Evolutionary conservation across 2,329 filamentous ascomycete species (phyloP), one percentile per base, ranked within the genome.

Genomic region (Trichoderma guizhouense): DNA sequence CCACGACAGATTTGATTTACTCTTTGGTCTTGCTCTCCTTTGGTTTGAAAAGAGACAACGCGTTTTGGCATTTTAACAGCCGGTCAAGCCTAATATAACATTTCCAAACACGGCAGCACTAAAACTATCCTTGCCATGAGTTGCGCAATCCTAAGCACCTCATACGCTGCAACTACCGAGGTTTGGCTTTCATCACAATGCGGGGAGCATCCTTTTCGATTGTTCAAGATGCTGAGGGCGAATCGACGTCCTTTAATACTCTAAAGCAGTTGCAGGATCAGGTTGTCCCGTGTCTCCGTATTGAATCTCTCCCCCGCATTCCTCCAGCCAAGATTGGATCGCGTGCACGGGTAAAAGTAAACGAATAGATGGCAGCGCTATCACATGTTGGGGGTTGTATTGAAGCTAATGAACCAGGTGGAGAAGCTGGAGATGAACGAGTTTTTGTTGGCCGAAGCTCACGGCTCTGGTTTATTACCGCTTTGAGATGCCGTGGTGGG

Each of bases 91-190:
- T 60, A 47, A 69, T 69, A 69, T 69, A 69, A 69, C 21, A 61
- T 24, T 28, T 58, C 43, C 58, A 51, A 53, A 28, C 36, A 51
- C 55, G 39, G 57, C 55, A 62, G 39, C n/a, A 69, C 39, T 53
- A 62, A 39, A 39, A 36, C 30, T 18, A 69, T 53, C 57, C 57
- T 39, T 57, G 67, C 32, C 28, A 30, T n/a, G 67, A 62, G 36
- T 62, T 69, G 57, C 51, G 30, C 34, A 39, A 30, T 34, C 39
- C 39, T 14, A 30, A 28, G 53, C 43, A 30, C 26, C 43, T 65
- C 43, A 55, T 53, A 65, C 43, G 47, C 66, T 69, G 18, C 36
- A 60, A 55, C 26, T 69, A 12, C 67, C 67, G 67, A 69, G 67
- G 67, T 30, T 62, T 53, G 39, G 26, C 14, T 69, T 21, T n/a